Evolutionary conservation across 371 early-diverging fungal species (phyloP).

Genomic region (Apophysomyces elegans): DNA sequence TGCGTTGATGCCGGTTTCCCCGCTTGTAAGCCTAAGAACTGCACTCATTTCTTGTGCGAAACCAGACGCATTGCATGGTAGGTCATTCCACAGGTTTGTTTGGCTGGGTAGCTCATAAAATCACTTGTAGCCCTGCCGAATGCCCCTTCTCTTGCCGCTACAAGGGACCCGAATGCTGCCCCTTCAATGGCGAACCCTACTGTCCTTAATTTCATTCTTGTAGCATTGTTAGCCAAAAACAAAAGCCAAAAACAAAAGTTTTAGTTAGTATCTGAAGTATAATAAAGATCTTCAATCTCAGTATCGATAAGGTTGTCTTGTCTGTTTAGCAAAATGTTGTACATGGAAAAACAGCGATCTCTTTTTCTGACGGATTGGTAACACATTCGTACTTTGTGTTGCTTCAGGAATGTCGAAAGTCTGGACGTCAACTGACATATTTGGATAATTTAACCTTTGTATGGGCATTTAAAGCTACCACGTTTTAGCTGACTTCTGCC

Average conservation of each 20-base stretch:
- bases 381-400: too few relatives aligned
- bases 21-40: conserved; percentile 12
- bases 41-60: conserved; percentile 14
- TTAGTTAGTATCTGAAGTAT: background rate
- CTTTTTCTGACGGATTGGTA: too few relatives aligned
- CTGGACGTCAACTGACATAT: too few relatives aligned
- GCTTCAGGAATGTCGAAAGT: too few relatives aligned
- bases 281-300: too few relatives aligned
- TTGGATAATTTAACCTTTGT: too few relatives aligned
- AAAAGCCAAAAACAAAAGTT: background rate
- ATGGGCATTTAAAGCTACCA: too few relatives aligned
- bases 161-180: conserved; percentile 31
- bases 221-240: background rate
- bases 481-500: too few relatives aligned
- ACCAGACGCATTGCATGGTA: conserved; percentile 23
- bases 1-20: conserved; percentile 28
- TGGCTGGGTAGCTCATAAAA: background rate
- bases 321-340: too few relatives aligned
- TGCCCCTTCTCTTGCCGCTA: conserved; percentile 35
- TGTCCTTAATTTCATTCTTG: conserved; percentile 17
- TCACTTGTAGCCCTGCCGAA: conserved; percentile 20
- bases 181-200: conserved; percentile 32
- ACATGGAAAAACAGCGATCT: too few relatives aligned
- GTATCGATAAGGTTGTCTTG: too few relatives aligned
- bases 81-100: background rate